phyloP scores from a whole-genome alignment of 768 basidiomycete genomes.

The Boletus insuetus region DNA sequence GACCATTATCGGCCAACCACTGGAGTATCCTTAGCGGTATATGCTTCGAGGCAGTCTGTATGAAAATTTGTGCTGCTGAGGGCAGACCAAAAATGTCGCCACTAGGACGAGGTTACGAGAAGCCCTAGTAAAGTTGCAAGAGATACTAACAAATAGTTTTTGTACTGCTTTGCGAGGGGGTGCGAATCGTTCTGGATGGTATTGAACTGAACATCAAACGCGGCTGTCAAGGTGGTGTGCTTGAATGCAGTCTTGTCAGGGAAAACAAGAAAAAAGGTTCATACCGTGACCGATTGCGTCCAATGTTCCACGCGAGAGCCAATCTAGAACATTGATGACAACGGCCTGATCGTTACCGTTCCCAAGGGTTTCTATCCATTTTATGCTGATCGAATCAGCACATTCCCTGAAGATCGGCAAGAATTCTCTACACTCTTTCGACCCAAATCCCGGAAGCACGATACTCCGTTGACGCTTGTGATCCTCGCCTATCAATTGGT shows the following conservation, averaged over 20 bases:
- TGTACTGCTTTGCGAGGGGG: slow-evolving; percentile 5
- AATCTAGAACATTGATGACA: slow-evolving; percentile 20
- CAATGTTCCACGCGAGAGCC: slow-evolving; percentile 41
- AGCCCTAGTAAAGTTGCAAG: too few species aligned
- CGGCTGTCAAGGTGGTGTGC: slow-evolving; percentile 25
- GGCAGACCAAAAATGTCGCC: slow-evolving; percentile 9
- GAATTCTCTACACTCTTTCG: slow-evolving; percentile 46
- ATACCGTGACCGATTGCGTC: slow-evolving; percentile 51
- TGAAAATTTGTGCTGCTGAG: slow-evolving; percentile 7
- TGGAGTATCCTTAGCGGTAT: not conserved
- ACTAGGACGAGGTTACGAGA: not conserved
- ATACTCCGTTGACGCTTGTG: slow-evolving; percentile 53
- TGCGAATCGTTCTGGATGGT: not conserved
- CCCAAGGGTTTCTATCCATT: slow-evolving; percentile 20
- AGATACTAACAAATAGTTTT: slow-evolving; percentile 5
- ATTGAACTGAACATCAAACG: slow-evolving; percentile 39
- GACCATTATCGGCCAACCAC: not conserved
- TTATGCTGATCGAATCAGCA: slow-evolving; percentile 14
- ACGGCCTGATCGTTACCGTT: not conserved
- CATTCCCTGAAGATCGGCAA: slow-evolving; percentile 46
- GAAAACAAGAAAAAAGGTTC: not conserved
- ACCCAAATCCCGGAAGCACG: slow-evolving; percentile 55
- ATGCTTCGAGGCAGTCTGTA: slow-evolving; percentile 2
- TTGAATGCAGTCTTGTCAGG: not conserved
- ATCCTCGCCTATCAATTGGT: slow-evolving; percentile 28